Base-by-base conservation (phyloP, 1,139 yeast genomes). In the Blastobotrys persicus region DNA sequence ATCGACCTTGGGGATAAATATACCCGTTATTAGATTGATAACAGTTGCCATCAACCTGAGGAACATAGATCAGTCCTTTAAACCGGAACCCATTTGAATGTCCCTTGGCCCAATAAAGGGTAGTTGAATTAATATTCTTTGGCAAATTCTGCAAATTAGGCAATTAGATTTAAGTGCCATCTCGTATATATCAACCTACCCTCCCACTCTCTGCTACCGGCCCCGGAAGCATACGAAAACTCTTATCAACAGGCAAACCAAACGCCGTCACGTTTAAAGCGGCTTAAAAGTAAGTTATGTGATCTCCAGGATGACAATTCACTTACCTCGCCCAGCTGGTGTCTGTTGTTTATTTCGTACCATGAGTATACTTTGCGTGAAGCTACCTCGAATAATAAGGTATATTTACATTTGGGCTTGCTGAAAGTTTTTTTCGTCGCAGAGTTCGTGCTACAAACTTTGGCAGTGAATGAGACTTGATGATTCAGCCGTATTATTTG, bases 41-140 rank as follows among this genome's bases (percentile, higher is more conserved):
- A 16, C 39, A 34, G 4, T 11, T 12, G 16, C 4, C 13, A 5
- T 12, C 39, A 12, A 17, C 12, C 12, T 13, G 18, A 4, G 39
- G 39, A 14, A 34, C 19, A 34, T 34, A 34, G 9, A 34, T 7
- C 19, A 34, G 19, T 12, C 39, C 39, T 34, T 17, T 34, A 34
- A n/a, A 34, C 4, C 16, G 12, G 4, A 34, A n/a, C 12, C 39
- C 39, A 13, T 14, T 34, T 12, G 13, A 7, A 12, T 34, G 18
- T 17, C 20, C 6, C 4, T 17, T 34, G 9, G 39, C 18, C 39
- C 39, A 34, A 12, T 34, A 34, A 5, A 34, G 17, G 6, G 39
- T 34, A 7, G 39, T 34, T 4, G 39, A 17, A 34, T 34, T 34
- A 12, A 34, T 4, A 4, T 34, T 4, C 11, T 14, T 17, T 17